phyloP scores from a whole-genome alignment of 2,329 filamentous ascomycete genomes.

The Penicillium psychrosexuale region DNA sequence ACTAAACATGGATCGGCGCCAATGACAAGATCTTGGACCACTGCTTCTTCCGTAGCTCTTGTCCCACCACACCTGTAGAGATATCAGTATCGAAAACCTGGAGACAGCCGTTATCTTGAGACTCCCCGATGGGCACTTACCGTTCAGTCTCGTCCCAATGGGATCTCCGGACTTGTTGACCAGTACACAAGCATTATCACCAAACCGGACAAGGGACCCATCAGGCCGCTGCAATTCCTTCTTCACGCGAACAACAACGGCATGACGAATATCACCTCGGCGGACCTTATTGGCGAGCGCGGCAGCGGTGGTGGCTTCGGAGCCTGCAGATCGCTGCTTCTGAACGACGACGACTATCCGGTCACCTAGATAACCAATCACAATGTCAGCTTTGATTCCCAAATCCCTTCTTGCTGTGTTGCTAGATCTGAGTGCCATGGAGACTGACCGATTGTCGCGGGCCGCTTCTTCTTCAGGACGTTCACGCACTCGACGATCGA shows the following conservation, averaged over 20 bases:
- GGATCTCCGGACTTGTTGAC: conserved; percentile 97
- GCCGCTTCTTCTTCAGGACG: conserved; percentile 83
- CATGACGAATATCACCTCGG: conserved; percentile 92
- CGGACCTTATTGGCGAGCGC: conserved; percentile 89
- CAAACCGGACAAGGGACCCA: conserved; percentile 86
- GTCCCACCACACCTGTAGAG: conserved; percentile 71
- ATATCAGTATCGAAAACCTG: conserved; percentile 20
- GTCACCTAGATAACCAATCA: conserved; percentile 62
- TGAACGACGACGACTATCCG: conserved; percentile 96
- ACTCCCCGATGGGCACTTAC: conserved; percentile 39
- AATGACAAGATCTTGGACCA: conserved; percentile 98
- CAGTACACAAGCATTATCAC: conserved; percentile 96
- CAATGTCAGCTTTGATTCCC: not conserved
- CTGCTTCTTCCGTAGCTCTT: conserved; percentile 84
- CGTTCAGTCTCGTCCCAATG: conserved; percentile 86
- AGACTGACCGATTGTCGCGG: conserved; percentile 75
- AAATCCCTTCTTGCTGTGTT: not conserved
- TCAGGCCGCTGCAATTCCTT: conserved; percentile 86
- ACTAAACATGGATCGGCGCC: conserved; percentile 75
- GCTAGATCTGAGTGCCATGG: not conserved
- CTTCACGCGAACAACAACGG: conserved; percentile 85
- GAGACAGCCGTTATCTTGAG: not conserved
- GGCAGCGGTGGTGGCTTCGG: conserved; percentile 68
- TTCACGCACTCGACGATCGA: conserved; percentile 95
- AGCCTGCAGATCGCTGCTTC: conserved; percentile 78